Base-by-base conservation (phyloP, 306 rosid species). In the Rubus parviflorus region DNA sequence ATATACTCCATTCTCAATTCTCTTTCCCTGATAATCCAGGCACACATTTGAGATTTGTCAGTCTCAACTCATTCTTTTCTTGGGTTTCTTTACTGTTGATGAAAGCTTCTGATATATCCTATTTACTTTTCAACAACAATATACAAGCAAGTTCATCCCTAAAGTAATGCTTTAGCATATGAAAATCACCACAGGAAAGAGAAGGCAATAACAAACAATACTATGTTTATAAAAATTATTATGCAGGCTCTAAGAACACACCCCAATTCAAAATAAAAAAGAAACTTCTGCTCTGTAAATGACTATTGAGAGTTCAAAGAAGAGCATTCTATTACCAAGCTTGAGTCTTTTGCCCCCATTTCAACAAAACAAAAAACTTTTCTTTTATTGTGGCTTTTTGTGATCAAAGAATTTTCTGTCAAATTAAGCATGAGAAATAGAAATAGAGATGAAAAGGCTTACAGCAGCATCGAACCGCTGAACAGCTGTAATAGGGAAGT, bases 401-500 rank as follows among this genome's bases (percentile, higher is more conserved):
- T 47, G 16, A 23, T 25, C 58, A 46, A 2, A 69, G 4, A 69
- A 22, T 14, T 47, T 41, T 16, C 40, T 72, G 6, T 40, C 60
- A 72, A 57, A 41, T 57, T 41, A 73, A 6, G 12, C 77, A 73
- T 25, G 19, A 41, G 56, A 46, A 45, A 15, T 6, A 17, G 35
- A 17, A 43, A 10, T 7, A 72, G 73, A 70, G 69, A 75, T 52
- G 11, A 43, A 78, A 67, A 74, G 66, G 82, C 99, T 89, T 92
- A 92, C 99, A 65, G 89, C 83, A 65, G 97, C 97, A 83, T 95
- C 97, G 68, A 95, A 92, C 76, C 99, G 85, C 88, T 92, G 99
- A 83, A 95, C 84, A 47, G 96, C 99, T 7, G 97, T 90, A 54
- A 95, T 82, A 75, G 97, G 99, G 60, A 95, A 90, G 82, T 89